Percentiles rank a stretch among this genome's conserved stretches.
Evolutionary conservation across 495 filamentous ascomycete genomes (phyloP).

Genomic region (Hypoxylon cercidicola): DNA sequence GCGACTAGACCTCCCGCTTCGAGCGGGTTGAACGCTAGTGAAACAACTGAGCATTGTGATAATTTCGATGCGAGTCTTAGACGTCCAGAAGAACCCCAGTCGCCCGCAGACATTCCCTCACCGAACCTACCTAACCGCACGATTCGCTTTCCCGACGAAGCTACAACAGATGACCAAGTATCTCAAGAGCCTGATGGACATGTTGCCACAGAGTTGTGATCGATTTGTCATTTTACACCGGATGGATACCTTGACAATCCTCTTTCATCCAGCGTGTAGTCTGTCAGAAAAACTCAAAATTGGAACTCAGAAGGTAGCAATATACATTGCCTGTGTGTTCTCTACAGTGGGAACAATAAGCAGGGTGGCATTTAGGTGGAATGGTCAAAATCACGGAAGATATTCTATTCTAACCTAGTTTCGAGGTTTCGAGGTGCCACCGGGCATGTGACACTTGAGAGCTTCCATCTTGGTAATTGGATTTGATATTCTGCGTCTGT

Average conservation of each 20-base stretch:
- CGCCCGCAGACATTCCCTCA: slow-evolving; percentile 7
- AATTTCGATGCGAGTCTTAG: slow-evolving; percentile 1
- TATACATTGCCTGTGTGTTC: slow-evolving; percentile 10
- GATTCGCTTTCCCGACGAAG: slow-evolving; percentile 59
- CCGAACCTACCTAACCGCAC: slow-evolving; percentile 41
- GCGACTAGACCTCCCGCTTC: slow-evolving; percentile 3
- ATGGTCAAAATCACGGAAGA: neutral
- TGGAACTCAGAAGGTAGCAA: slow-evolving; percentile 18
- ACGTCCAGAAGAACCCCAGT: slow-evolving; percentile 7
- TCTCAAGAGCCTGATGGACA: slow-evolving; percentile 12
- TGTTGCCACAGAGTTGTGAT: slow-evolving; percentile 5
- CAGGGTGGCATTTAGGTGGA: slow-evolving; percentile 17
- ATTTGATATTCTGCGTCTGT: neutral
- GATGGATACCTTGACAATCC: neutral
- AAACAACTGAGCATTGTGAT: slow-evolving; percentile 7
- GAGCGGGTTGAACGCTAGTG: slow-evolving; percentile 15
- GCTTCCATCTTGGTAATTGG: slow-evolving; percentile 17
- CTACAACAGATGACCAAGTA: slow-evolving; percentile 5
- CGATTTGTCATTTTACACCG: slow-evolving; percentile 22
- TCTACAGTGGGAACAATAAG: slow-evolving; percentile 21
- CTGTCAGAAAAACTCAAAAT: neutral
- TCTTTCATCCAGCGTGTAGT: slow-evolving; percentile 2
- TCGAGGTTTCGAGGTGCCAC: neutral
- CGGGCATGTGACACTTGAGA: slow-evolving; percentile 5
- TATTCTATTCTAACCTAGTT: slow-evolving; percentile 1